Conservation (phyloP, 495 filamentous ascomycete species). For the Clohesyomyces aquaticus region DNA sequence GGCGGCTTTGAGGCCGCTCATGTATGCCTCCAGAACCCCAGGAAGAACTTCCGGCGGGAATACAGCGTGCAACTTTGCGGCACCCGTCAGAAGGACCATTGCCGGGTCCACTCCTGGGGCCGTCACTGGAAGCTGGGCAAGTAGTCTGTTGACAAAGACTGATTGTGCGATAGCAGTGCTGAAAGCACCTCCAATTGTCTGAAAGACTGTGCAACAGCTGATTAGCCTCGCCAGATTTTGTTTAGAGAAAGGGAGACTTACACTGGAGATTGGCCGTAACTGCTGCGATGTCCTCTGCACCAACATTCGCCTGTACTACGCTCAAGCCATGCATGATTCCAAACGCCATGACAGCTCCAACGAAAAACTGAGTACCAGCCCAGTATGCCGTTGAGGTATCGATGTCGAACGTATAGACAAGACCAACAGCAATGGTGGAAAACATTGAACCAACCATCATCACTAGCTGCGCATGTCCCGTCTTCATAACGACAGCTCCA, state of each 20-base stretch:
- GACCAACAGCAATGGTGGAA: slow-evolving; percentile 26
- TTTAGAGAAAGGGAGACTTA: slow-evolving; percentile 12
- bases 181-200: slow-evolving; percentile 36
- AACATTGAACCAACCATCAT: slow-evolving; percentile 29
- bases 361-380: slow-evolving; percentile 36
- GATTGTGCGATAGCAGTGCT: slow-evolving; percentile 36
- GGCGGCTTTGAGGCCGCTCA: slow-evolving; percentile 57
- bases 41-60: slow-evolving; percentile 53
- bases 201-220: neutral
- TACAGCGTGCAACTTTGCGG: slow-evolving; percentile 53
- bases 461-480: slow-evolving; percentile 9
- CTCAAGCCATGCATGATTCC: slow-evolving; percentile 24
- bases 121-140: slow-evolving; percentile 17
- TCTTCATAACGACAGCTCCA: slow-evolving; percentile 15
- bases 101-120: slow-evolving; percentile 52
- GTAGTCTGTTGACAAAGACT: slow-evolving; percentile 40
- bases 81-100: slow-evolving; percentile 54
- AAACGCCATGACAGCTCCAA: slow-evolving; percentile 25
- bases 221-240: too few relatives aligned
- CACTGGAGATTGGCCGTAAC: slow-evolving; percentile 38
- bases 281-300: slow-evolving; percentile 36
- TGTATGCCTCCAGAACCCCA: slow-evolving; percentile 60
- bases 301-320: slow-evolving; percentile 33
- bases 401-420: slow-evolving; percentile 38
- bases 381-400: slow-evolving; percentile 31